Base-by-base conservation (phyloP, 495 filamentous ascomycete species). In the Cercophora newfieldiana region DNA sequence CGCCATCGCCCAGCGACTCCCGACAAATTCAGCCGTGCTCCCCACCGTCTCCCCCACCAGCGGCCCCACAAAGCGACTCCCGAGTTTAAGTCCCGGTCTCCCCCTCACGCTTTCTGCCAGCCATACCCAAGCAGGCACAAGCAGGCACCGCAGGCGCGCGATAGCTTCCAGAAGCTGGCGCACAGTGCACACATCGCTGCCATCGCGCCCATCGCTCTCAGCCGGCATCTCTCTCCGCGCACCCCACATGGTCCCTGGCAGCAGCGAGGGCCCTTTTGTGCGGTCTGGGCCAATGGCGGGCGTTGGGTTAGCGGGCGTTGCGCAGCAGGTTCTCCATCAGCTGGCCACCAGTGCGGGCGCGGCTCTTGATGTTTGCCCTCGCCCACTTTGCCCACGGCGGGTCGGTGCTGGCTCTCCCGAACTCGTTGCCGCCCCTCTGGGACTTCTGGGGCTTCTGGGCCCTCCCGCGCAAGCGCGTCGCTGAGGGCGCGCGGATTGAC, bases 31-130 rank as follows among this genome's bases (percentile, higher is more conserved):
- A 61, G 37, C 68, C 61, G 57, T 61, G 56, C 30, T 58, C 37
- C 37, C 30, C n/a, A n/a, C n/a, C n/a, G n/a, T n/a, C n/a, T n/a
- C 69, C 72, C 70, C 72, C 68, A 68, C 66, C 56, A 30, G n/a
- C 74, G 75, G 75, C 78, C 78, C 79, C 77, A 76, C 78, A 62
- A n/a, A 37, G 69, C 70, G 64, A 79, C 72, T 80, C 72, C 78
- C 78, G 78, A 72, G 69, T 69, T 66, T 63, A 76, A 73, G 72
- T 77, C 75, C 75, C 75, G 75, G 68, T 26, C 57, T 47, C 49
- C 68, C 69, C 70, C 72, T 71, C 72, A 66, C 53, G 49, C 61
- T 25, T 47, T 59, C 31, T 26, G 54, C 56, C 66, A 51, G 55
- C 66, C 19, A 44, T 67, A 67, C 64, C 67, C 61, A 30, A 56